phyloP scores from a whole-genome alignment of 257 asterid genomes.

The Nicotiana noctiflora region DNA sequence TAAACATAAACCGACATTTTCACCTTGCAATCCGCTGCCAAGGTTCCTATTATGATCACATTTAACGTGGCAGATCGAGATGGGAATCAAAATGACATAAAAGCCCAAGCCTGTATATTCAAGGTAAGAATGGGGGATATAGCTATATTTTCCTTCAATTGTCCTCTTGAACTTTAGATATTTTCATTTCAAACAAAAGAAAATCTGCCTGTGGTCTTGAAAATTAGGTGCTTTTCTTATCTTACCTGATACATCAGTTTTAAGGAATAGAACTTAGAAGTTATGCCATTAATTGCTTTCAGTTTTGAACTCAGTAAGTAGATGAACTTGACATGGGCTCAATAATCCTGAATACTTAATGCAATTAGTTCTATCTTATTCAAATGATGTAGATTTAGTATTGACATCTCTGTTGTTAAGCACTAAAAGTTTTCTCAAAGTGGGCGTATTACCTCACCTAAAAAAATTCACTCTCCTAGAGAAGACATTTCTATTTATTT shows the following conservation, averaged over 20 bases:
- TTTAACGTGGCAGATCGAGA: slow-evolving; percentile 85
- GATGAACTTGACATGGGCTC: background rate
- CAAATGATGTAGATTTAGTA: background rate
- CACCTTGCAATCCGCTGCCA: slow-evolving; percentile 99
- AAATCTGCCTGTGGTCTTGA: background rate
- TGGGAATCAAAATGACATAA: slow-evolving; percentile 66
- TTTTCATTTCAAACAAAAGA: background rate
- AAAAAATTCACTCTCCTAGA: background rate
- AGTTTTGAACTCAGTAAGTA: background rate
- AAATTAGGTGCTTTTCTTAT: too few species aligned
- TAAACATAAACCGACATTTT: too few species aligned
- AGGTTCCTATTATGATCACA: slow-evolving; percentile 98
- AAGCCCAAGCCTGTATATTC: slow-evolving; percentile 98
- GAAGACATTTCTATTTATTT: background rate
- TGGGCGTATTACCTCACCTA: background rate
- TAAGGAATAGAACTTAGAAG: background rate
- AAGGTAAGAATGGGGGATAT: slow-evolving; percentile 46
- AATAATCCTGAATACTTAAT: background rate
- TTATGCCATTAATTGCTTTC: background rate
- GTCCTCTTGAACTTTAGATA: background rate
- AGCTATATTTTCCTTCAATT: background rate
- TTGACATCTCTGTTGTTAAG: background rate
- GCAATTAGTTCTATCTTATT: background rate
- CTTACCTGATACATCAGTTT: background rate
- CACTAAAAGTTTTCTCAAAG: background rate